Evolutionary conservation across 164 flowering plant genomes (phyloP), one percentile per base, ranked within the genome.

Genomic region (Stephania yunnanensis): DNA sequence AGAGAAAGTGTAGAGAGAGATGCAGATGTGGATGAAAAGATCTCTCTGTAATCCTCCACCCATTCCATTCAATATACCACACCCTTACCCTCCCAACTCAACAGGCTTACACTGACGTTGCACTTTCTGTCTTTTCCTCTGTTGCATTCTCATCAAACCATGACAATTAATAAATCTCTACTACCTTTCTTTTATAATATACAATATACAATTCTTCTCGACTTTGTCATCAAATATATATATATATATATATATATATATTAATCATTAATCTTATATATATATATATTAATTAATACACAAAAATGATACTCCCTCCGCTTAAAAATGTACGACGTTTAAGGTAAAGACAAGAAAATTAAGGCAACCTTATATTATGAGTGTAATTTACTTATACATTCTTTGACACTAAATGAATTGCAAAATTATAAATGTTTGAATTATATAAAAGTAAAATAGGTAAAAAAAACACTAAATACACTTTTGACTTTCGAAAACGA

Each of bases 61-160:
- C 79, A 73, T 78, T 80, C 81, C 70, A 78, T 36, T 36, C 42
- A 36, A 36, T 36, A 36, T 17, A 71, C 67, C 78, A 55, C 71
- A 76, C 78, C 42, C 42, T 25, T 25, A 25, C 25, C 25, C 25
- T 25, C 70, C 78, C 68, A 77, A 46, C 71, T 71, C 75, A 71
- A 55, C 76, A 75, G 83, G 80, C 79, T 75, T 48, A 71, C 20
- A 68, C 83, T 81, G 85, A 85, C 83, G 80, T 76, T 66, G 69
- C 82, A 75, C 83, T 81, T 81, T 83, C 83, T 85, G 85, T 85
- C 87, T 79, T 84, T 79, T 82, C 83, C 80, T 80, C 69, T 75
- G 81, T 77, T 84, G 45, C 75, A 78, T 72, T 36, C 74, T 74
- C 78, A 69, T 52, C n/a, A 69, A 69, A 67, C 78, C 71, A 48